These are phyloP conservation scores for Lachancea fermentati DNA, from an alignment of 805 yeast genomes.

Conservation along the genomic window DNA sequence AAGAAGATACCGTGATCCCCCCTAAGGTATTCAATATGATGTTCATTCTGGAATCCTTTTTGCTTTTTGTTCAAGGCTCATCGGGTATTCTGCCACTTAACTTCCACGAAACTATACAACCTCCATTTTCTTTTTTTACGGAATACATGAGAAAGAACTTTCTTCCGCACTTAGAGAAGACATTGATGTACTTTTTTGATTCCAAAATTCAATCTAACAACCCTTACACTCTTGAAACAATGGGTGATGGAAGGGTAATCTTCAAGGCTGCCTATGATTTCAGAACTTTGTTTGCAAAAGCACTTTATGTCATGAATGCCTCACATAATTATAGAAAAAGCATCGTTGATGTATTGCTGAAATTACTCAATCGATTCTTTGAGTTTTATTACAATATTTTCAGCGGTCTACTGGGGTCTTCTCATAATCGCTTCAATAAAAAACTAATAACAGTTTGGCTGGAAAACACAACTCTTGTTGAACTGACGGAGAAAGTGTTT, in stretches of 20 bases:
- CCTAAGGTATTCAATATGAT: slow-evolving; percentile 77
- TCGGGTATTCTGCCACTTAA: slow-evolving; percentile 35
- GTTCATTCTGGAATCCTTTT: slow-evolving; percentile 65
- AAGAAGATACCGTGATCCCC: slow-evolving; percentile 60
- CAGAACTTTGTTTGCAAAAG: slow-evolving; percentile 21
- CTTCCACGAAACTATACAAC: slow-evolving; percentile 16
- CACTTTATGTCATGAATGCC: slow-evolving; percentile 31
- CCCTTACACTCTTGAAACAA: slow-evolving; percentile 33
- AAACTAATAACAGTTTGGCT: slow-evolving; percentile 34
- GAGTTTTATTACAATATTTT: slow-evolving; percentile 31
- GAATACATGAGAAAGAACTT: slow-evolving; percentile 61
- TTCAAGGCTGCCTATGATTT: slow-evolving; percentile 30
- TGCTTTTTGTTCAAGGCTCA: slow-evolving; percentile 61
- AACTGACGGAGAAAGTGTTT: slow-evolving; percentile 31
- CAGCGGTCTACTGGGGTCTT: slow-evolving; percentile 23
- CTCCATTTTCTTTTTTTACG: slow-evolving; percentile 48
- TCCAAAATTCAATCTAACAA: slow-evolving; percentile 38
- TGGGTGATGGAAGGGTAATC: slow-evolving; percentile 30
- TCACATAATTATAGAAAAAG: slow-evolving; percentile 45
- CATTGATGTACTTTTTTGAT: slow-evolving; percentile 48
- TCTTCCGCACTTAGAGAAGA: slow-evolving; percentile 55
- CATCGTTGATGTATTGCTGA: slow-evolving; percentile 38
- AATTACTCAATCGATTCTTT: slow-evolving; percentile 36
- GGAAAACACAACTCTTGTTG: slow-evolving; percentile 28
- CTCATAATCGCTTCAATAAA: slow-evolving; percentile 17